phyloP scores from a whole-genome alignment of 2,329 filamentous ascomycete species.

The Trichophyton simii region DNA sequence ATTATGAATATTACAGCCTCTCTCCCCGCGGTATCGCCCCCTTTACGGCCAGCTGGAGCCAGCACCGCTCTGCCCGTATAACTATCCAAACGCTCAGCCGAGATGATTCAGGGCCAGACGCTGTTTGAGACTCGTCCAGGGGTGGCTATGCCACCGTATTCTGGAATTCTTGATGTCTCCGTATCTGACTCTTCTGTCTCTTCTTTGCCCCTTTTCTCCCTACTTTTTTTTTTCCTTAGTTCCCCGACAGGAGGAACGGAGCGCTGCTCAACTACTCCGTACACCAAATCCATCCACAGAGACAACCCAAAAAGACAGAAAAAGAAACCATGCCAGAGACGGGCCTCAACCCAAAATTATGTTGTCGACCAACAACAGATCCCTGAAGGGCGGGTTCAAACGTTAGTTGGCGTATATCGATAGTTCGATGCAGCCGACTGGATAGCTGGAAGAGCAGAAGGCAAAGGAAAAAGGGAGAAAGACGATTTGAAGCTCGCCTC shows the following conservation, averaged over 20 bases:
- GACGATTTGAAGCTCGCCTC: background rate
- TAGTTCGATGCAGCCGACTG: background rate
- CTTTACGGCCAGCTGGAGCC: background rate
- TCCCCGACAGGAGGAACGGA: background rate
- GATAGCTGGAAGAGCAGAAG: background rate
- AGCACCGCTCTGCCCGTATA: background rate
- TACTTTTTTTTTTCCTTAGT: background rate
- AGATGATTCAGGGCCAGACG: background rate
- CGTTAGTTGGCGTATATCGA: constrained; percentile 2
- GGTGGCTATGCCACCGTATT: background rate
- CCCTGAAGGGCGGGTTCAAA: background rate
- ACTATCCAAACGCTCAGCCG: background rate
- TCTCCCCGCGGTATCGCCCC: background rate
- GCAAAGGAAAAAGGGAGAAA: background rate
- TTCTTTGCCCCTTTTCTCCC: constrained; percentile 1
- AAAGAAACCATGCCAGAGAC: background rate
- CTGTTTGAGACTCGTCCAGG: constrained; percentile 1
- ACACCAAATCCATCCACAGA: background rate
- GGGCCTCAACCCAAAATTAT: constrained; percentile 2
- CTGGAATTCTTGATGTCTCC: background rate
- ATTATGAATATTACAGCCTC: background rate
- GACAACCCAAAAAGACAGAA: background rate
- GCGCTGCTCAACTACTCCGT: background rate
- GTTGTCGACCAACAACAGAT: background rate
- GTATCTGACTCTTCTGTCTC: background rate